phyloP scores from a whole-genome alignment of 2,329 filamentous ascomycete species.

The Aspergillus piperis region DNA sequence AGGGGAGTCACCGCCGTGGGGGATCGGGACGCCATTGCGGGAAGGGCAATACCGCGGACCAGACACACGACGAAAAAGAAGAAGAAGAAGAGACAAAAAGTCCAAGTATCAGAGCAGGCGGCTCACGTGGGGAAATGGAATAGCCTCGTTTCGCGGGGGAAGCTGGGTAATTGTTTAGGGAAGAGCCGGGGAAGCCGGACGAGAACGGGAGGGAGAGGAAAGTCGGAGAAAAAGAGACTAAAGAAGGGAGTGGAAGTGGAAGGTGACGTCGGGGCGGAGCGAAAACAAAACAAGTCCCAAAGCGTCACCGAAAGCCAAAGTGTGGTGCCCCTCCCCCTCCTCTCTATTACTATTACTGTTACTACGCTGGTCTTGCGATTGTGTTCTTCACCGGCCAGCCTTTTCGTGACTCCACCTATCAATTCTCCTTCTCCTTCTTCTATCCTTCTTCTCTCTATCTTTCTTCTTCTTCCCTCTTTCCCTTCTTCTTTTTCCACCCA shows the following conservation, averaged over 20 bases:
- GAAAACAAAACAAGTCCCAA: constrained; percentile 27
- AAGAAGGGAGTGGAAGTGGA: constrained; percentile 11
- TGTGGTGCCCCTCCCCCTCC: constrained; percentile 23
- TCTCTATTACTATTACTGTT: constrained; percentile 8
- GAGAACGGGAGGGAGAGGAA: constrained; percentile 16
- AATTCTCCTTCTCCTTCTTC: constrained; percentile 12
- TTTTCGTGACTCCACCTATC: constrained; percentile 17
- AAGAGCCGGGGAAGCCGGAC: constrained; percentile 36
- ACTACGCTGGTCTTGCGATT: background rate
- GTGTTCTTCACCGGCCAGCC: constrained; percentile 30
- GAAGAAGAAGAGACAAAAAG: background rate
- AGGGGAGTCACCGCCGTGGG: constrained; percentile 44
- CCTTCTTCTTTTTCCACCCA: constrained; percentile 10
- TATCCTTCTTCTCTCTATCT: constrained; percentile 14
- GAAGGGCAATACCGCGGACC: constrained; percentile 5
- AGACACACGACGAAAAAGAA: background rate
- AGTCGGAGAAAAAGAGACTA: too few species aligned
- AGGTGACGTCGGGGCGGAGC: constrained; percentile 36
- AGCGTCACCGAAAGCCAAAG: constrained; percentile 33
- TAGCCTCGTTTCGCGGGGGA: constrained; percentile 8
- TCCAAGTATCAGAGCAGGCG: too few species aligned
- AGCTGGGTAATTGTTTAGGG: constrained; percentile 33
- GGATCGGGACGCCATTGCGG: constrained; percentile 40
- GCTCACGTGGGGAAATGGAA: too few species aligned
- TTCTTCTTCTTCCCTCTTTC: constrained; percentile 9